Percentiles rank a stretch among this genome's conserved stretches.
These are phyloP conservation scores for Cladosporium colombiae DNA, from an alignment of 2,329 filamentous ascomycete genomes.

Conservation along the genomic window DNA sequence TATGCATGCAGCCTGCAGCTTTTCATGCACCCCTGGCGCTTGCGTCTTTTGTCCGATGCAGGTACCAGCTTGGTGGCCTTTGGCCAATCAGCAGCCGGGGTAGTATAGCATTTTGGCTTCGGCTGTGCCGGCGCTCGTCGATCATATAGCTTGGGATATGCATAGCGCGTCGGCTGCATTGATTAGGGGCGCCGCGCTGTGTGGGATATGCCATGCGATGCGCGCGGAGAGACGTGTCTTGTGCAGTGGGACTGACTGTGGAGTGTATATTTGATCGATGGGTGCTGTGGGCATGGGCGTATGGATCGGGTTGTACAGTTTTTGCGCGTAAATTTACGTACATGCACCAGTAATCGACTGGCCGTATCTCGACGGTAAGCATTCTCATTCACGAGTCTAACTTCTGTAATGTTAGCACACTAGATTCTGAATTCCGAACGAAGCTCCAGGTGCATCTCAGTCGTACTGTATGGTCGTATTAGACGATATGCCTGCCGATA, in stretches of 20 bases:
- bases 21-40: conserved; percentile 8
- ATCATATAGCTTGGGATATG: conserved; percentile 6
- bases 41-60: conserved; percentile 9
- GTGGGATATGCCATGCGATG: not conserved
- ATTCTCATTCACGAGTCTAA: too few relatives aligned
- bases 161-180: conserved; percentile 3
- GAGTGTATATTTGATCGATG: not conserved
- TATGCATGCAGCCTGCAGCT: not conserved
- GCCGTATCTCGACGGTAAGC: too few relatives aligned
- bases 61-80: not conserved
- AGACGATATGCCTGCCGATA: too few relatives aligned
- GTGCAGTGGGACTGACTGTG: too few relatives aligned
- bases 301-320: too few relatives aligned
- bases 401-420: too few relatives aligned
- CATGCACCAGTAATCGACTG: too few relatives aligned
- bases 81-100: not conserved
- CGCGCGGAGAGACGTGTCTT: not conserved
- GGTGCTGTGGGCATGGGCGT: too few relatives aligned
- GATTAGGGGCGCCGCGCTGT: not conserved
- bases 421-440: too few relatives aligned
- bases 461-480: too few relatives aligned
- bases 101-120: not conserved
- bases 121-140: not conserved
- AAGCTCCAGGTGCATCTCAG: too few relatives aligned
- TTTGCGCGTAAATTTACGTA: too few relatives aligned